Evolutionary conservation across 345 rosid species (phyloP), one percentile per base, ranked within the genome.

Genomic region (Eucalyptus decipiens): DNA sequence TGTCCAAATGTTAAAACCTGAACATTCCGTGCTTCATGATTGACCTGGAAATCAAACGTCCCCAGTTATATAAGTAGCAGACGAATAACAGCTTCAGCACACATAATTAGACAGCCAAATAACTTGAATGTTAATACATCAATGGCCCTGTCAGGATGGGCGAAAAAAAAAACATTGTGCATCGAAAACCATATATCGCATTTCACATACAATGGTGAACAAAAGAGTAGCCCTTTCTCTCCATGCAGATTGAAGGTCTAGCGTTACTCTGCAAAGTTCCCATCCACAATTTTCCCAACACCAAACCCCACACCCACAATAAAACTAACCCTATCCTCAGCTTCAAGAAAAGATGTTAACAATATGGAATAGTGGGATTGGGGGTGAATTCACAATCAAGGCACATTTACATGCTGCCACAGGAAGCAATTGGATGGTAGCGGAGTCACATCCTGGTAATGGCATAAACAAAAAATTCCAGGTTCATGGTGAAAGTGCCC

Each of bases 1-100:
- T 96, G 99, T 91, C 98, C 99, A 94, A 96, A 97, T 56, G 99
- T 96, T 90, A 96, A 91, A 89, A 96, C 97, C 89, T 92, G 95
- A 69, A 96, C 97, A 87, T 94, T 92, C 88, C 90, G 91, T 30
- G 94, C 95, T 88, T 95, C 92, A 88, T 88, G 92, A 90, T 97
- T 96, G 72, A 96, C 98, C 98, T 96, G 94, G 87, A 16, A 91
- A 91, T 67, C 85, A 89, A 52, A 34, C 1, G 80, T 67, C 42
- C 11, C 0, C 42, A 32, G 11, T 67, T 16, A 8, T 67, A 32
- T 14, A 32, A 32, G 40, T 16, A 67, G 32, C 21, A 8, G 11
- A 3, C 1, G 3, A n/a, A 67, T 1, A 67, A 17, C 80, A 67
- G 40, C 40, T 32, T 32, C 80, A 67, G 40, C 80, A 67, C 40